Conservation (phyloP, 2,329 filamentous ascomycete species). For the Cyphellophora attinorum region DNA sequence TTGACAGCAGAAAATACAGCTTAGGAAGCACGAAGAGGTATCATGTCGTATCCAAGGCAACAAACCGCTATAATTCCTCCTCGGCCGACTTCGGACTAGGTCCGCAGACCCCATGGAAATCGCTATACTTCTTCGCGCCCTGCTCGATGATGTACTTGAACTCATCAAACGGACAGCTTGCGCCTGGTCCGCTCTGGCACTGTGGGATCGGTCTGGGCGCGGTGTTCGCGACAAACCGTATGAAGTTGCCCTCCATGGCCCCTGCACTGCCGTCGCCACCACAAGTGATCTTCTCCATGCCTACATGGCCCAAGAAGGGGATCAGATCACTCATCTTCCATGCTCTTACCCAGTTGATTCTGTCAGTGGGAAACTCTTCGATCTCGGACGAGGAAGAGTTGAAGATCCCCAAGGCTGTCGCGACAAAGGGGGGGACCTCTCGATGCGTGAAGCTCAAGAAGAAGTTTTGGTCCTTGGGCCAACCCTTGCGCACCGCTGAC, state of each 20-base stretch:
- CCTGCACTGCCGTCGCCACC: background rate
- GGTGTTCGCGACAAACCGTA: conserved; percentile 54
- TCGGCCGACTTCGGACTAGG: conserved; percentile 3
- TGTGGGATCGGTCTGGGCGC: conserved; percentile 50
- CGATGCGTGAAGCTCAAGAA: conserved; percentile 57
- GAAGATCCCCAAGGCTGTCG: conserved; percentile 51
- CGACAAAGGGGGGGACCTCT: conserved; percentile 54
- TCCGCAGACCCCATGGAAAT: conserved; percentile 7
- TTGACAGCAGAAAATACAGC: too few species aligned
- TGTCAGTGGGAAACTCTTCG: conserved; percentile 36
- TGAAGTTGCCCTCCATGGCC: conserved; percentile 23
- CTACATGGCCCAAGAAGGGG: conserved; percentile 56
- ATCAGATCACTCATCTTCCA: conserved; percentile 49
- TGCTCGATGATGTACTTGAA: conserved; percentile 35
- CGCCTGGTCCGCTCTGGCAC: conserved; percentile 48
- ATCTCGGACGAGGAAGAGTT: conserved; percentile 35
- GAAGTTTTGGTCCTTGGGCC: conserved; percentile 43
- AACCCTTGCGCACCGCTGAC: conserved; percentile 34
- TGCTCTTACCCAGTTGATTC: conserved; percentile 38
- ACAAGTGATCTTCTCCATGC: conserved; percentile 55
- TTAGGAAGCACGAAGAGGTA: too few species aligned
- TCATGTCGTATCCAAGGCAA: too few species aligned
- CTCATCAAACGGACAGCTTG: conserved; percentile 35
- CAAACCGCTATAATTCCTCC: too few species aligned
- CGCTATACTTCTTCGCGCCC: conserved; percentile 24